Percentiles rank a stretch among this genome's conserved stretches.
Evolutionary conservation across 352 stramenopile species (phyloP).

Genomic region (Phytophthora pini): DNA sequence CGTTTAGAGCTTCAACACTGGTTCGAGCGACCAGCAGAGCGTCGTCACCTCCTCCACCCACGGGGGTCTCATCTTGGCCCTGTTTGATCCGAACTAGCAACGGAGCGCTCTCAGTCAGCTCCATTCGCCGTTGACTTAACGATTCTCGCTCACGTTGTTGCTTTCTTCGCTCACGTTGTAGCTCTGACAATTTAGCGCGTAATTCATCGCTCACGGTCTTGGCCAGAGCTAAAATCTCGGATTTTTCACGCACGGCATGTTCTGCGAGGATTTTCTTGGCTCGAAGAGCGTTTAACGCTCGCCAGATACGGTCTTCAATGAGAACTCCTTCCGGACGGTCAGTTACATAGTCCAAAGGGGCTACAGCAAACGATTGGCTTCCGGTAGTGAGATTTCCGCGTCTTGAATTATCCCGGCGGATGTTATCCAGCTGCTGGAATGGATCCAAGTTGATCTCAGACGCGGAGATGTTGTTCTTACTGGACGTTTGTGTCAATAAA

Average conservation of each 20-base stretch:
- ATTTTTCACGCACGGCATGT: slow-evolving; percentile 53
- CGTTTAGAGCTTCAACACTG: slow-evolving; percentile 89
- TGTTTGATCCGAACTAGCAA: slow-evolving; percentile 92
- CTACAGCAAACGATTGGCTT: slow-evolving; percentile 42
- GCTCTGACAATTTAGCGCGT: slow-evolving; percentile 43
- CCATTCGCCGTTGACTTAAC: slow-evolving; percentile 13
- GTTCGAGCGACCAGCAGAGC: slow-evolving; percentile 80
- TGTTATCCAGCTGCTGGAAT: slow-evolving; percentile 65
- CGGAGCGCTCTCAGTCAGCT: slow-evolving; percentile 53
- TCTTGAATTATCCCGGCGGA: slow-evolving; percentile 34
- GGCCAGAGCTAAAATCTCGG: slow-evolving; percentile 57
- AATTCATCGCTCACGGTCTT: slow-evolving; percentile 67
- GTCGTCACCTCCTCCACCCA: slow-evolving; percentile 59
- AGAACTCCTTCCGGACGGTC: slow-evolving; percentile 71
- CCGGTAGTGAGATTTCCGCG: slow-evolving; percentile 10
- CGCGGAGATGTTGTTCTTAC: slow-evolving; percentile 33
- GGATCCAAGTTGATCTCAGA: slow-evolving; percentile 70
- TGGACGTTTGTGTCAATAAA: slow-evolving; percentile 33
- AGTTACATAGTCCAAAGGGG: slow-evolving; percentile 73
- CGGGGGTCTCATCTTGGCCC: slow-evolving; percentile 88
- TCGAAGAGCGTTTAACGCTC: slow-evolving; percentile 64
- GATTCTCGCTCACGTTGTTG: slow-evolving; percentile 32
- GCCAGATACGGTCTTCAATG: slow-evolving; percentile 75
- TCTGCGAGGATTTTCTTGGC: slow-evolving; percentile 74
- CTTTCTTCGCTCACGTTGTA: slow-evolving; percentile 39